phyloP scores from a whole-genome alignment of 2,329 filamentous ascomycete genomes.

The Scytalidium sp. region DNA sequence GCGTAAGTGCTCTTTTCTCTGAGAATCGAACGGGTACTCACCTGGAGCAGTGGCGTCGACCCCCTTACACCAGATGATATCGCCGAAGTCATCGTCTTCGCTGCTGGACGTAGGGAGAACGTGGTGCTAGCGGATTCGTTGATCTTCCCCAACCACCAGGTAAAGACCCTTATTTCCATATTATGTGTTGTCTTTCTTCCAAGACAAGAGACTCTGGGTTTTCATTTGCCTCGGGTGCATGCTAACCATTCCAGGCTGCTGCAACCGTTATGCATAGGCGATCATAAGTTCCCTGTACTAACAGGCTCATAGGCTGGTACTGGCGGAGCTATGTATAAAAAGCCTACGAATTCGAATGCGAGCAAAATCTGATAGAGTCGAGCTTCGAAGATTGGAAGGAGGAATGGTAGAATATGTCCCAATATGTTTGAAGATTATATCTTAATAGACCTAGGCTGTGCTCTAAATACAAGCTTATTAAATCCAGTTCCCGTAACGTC shows the following conservation, averaged over 20 bases:
- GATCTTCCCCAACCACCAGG: slow-evolving; percentile 88
- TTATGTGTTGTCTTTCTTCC: background rate
- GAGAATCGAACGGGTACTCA: slow-evolving; percentile 7
- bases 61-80: slow-evolving; percentile 88
- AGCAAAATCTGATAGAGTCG: slow-evolving; percentile 28
- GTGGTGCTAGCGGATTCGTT: slow-evolving; percentile 86
- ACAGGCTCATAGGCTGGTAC: slow-evolving; percentile 25
- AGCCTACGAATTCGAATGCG: background rate
- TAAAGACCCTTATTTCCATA: slow-evolving; percentile 34
- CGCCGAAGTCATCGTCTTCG: slow-evolving; percentile 85
- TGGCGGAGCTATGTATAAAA: slow-evolving; percentile 26
- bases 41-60: slow-evolving; percentile 59
- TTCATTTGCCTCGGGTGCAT: slow-evolving; percentile 15
- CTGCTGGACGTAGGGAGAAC: slow-evolving; percentile 80
- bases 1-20: slow-evolving; percentile 49
- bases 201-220: background rate
- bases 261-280: slow-evolving; percentile 44
- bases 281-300: slow-evolving; percentile 17
- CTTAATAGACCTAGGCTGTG: no score
- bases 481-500: no score
- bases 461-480: no score
- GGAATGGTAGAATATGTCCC: no score
- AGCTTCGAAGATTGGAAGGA: background rate
- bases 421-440: no score
- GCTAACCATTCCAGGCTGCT: slow-evolving; percentile 29